Evolutionary conservation across 2,329 filamentous ascomycete species (phyloP), one percentile per base, ranked within the genome.

Genomic region (Metarhizium humberi): DNA sequence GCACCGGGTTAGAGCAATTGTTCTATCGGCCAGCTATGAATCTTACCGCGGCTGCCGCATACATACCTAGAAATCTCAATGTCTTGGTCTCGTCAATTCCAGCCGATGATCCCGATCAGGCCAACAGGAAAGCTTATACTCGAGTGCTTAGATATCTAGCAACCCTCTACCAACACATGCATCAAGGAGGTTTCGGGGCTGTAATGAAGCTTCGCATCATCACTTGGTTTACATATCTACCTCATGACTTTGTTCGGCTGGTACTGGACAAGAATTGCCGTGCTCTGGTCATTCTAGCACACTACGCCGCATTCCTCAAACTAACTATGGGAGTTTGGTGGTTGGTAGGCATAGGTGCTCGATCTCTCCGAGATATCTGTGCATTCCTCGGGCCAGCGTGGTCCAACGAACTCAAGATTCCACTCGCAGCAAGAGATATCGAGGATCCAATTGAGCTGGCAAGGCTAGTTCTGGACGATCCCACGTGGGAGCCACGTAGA

Each of bases 171-270:
- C 64, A 68, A 52, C 74, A 79, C 58, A 65, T 82, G n/a, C 62
- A 50, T 10, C 25, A 58, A 11, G 59, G 70, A 16, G 78, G 78
- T 4, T 71, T 78, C 46, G 69, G 69, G 40, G 67, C 73, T 18
- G 65, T 76, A 30, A 69, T 81, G 60, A 66, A 70, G 56, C 64
- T 82, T 14, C 75, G 79, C 53, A 71, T 79, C 62, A 73, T 78
- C 57, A 79, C 77, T 10, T 79, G 76, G 68, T 74, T 79, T 55
- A 82, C 77, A 2, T 81, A 77, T 53, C 58, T 80, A 20, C 75
- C 77, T 6, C 62, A 63, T 0, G 58, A 58, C 5, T 78, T 81
- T 54, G 63, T 79, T 54, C 67, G 74, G 2, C 66, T 79, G 6
- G 72, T 72, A 1, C 69, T 71, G 14, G 59, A 71, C 29, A 67